phyloP scores from a whole-genome alignment of 768 basidiomycete species.

The Pulveroboletus sp. region DNA sequence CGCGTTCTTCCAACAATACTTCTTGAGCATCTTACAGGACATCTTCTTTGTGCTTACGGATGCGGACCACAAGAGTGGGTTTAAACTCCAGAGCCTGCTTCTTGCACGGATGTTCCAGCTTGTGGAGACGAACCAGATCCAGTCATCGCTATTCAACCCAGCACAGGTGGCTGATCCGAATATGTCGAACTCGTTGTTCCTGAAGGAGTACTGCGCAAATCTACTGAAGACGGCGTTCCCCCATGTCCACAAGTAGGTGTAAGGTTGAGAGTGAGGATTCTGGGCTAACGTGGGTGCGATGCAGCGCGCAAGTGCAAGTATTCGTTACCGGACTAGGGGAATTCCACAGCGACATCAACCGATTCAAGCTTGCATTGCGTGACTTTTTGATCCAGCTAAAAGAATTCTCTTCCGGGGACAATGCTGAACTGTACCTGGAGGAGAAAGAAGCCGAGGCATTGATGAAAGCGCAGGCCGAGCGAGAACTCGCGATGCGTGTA shows the following conservation, averaged over 20 bases:
- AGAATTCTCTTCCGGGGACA: conserved; percentile 91
- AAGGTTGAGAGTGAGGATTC: background rate
- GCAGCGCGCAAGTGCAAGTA: conserved; percentile 64
- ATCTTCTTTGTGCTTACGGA: conserved; percentile 97
- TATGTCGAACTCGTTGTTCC: conserved; percentile 73
- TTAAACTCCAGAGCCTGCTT: conserved; percentile 91
- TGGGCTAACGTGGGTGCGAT: conserved; percentile 6
- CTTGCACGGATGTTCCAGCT: conserved; percentile 92
- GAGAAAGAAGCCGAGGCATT: conserved; percentile 88
- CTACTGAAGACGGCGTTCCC: conserved; percentile 87
- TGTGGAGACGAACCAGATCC: conserved; percentile 75
- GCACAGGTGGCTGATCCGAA: conserved; percentile 61
- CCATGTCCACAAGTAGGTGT: conserved; percentile 76
- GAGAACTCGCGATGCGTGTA: conserved; percentile 84
- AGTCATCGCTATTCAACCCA: conserved; percentile 82
- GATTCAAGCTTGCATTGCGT: conserved; percentile 90
- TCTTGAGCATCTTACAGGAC: conserved; percentile 88
- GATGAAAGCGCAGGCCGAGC: conserved; percentile 76
- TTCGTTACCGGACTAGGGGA: conserved; percentile 67
- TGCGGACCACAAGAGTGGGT: conserved; percentile 97
- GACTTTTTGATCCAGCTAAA: conserved; percentile 98
- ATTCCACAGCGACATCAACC: conserved; percentile 72
- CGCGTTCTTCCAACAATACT: conserved; percentile 95
- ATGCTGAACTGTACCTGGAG: conserved; percentile 86
- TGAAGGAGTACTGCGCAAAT: conserved; percentile 83